These are phyloP conservation scores for Scheffersomyces lignosus DNA, from an alignment of 805 yeast genomes.

Conservation along the genomic window DNA sequence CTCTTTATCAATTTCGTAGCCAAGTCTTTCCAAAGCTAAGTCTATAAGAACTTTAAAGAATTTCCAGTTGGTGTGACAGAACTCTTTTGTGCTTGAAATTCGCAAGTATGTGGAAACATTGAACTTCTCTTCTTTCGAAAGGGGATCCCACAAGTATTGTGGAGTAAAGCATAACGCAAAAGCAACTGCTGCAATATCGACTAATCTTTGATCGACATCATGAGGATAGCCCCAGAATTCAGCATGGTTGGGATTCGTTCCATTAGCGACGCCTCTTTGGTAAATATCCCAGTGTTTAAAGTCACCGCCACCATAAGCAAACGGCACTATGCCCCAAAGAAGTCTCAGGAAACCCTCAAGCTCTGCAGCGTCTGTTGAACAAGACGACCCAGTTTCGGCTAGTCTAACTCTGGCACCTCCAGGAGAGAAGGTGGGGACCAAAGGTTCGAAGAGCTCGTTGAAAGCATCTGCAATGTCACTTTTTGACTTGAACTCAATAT, in stretches of 20 bases:
- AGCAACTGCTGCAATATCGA: slow-evolving; percentile 29
- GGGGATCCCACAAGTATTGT: slow-evolving; percentile 25
- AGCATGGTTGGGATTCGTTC: slow-evolving; percentile 22
- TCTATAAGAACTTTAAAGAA: slow-evolving; percentile 27
- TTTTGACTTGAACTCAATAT: slow-evolving; percentile 6
- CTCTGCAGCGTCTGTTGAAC: slow-evolving; percentile 18
- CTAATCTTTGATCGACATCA: slow-evolving; percentile 22
- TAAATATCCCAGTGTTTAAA: slow-evolving; percentile 22
- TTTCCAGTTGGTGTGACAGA: slow-evolving; percentile 23
- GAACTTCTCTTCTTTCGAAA: slow-evolving; percentile 14
- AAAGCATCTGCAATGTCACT: slow-evolving; percentile 7
- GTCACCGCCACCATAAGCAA: slow-evolving; percentile 12
- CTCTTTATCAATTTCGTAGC: slow-evolving; percentile 11
- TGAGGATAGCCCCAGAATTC: slow-evolving; percentile 27
- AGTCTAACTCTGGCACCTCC: slow-evolving; percentile 14
- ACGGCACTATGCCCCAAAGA: slow-evolving; percentile 30
- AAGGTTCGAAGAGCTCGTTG: slow-evolving; percentile 7
- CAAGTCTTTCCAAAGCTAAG: slow-evolving; percentile 21
- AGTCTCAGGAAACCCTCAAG: slow-evolving; percentile 29
- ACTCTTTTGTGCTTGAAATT: slow-evolving; percentile 14
- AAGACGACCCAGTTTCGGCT: slow-evolving; percentile 21
- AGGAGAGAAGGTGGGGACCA: slow-evolving; percentile 8
- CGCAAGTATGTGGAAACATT: slow-evolving; percentile 16
- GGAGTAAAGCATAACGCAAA: slow-evolving; percentile 21
- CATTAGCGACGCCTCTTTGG: slow-evolving; percentile 22